These are phyloP conservation scores for Fusarium foetens DNA, from an alignment of 2,329 filamentous ascomycete genomes.

Conservation along the genomic window DNA sequence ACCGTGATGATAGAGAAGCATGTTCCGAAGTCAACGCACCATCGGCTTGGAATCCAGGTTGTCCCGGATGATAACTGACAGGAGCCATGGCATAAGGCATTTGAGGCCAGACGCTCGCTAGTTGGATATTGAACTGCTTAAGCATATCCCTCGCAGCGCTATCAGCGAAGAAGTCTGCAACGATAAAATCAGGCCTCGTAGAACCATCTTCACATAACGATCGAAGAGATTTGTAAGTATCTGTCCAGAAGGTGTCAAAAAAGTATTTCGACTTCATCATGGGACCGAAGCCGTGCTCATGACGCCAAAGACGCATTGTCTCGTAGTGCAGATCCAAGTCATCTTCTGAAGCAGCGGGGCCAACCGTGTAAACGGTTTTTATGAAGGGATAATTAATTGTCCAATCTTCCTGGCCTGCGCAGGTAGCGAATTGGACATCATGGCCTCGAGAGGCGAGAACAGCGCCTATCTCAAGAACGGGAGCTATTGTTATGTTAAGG, in stretches of 20 bases:
- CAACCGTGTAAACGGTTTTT: conserved; percentile 46
- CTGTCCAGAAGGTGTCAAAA: conserved; percentile 52
- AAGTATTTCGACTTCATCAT: conserved; percentile 51
- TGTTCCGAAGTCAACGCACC: conserved; percentile 51
- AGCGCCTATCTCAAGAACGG: conserved; percentile 50
- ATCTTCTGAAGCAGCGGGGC: conserved; percentile 43
- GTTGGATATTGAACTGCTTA: conserved; percentile 50
- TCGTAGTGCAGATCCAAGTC: conserved; percentile 49
- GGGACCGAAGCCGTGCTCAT: conserved; percentile 45
- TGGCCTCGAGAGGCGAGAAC: conserved; percentile 50
- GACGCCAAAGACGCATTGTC: conserved; percentile 49
- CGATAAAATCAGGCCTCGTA: conserved; percentile 51
- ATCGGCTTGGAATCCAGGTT: conserved; percentile 55
- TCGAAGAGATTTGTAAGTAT: conserved; percentile 38
- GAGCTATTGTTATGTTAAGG: conserved; percentile 37
- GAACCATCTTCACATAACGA: conserved; percentile 29
- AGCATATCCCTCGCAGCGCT: conserved; percentile 54
- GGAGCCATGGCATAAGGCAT: conserved; percentile 54
- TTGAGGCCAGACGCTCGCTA: conserved; percentile 54
- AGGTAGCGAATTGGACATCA: conserved; percentile 52
- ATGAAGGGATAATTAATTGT: conserved; percentile 46
- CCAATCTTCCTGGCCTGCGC: conserved; percentile 51
- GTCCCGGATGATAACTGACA: conserved; percentile 53
- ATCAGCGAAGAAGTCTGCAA: conserved; percentile 58
- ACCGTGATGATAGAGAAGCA: conserved; percentile 51